phyloP scores from a whole-genome alignment of 345 rosid species.

The Citrus trifoliata region DNA sequence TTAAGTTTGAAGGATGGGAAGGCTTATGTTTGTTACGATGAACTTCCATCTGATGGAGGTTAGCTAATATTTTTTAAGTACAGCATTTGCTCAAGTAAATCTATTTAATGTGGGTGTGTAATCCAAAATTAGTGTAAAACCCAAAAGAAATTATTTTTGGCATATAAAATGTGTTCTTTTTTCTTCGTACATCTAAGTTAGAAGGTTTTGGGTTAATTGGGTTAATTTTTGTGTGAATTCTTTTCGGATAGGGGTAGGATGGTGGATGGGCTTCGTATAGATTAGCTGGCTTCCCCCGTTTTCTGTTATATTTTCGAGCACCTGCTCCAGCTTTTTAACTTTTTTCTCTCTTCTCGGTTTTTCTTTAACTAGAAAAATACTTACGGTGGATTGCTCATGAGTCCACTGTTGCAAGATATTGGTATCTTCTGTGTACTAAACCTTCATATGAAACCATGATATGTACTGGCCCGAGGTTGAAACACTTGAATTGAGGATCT shows the following conservation, averaged over 20 bases:
- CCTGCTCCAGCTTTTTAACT: too few species aligned
- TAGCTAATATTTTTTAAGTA: constrained; percentile 16
- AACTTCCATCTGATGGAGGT: constrained; percentile 70
- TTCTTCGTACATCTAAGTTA: too few species aligned
- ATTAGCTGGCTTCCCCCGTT: not conserved
- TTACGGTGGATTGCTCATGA: not conserved
- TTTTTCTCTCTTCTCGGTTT: not conserved
- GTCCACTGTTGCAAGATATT: not conserved
- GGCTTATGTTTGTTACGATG: constrained; percentile 70
- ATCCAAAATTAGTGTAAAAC: not conserved
- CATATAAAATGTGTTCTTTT: too few species aligned
- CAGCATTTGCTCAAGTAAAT: not conserved
- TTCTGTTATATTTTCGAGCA: too few species aligned
- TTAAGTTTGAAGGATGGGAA: constrained; percentile 67
- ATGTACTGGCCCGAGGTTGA: not conserved
- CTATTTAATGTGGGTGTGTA: not conserved
- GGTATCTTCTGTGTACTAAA: not conserved
- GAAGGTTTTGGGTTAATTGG: too few species aligned
- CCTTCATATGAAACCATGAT: not conserved
- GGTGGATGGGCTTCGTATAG: not conserved
- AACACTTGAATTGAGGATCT: not conserved
- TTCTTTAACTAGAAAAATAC: not conserved
- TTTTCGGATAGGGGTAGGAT: too few species aligned
- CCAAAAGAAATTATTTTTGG: not conserved
- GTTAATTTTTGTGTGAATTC: too few species aligned